These are phyloP conservation scores for Glaciozyma antarctica DNA, from an alignment of 768 basidiomycete genomes.

Conservation along the genomic window DNA sequence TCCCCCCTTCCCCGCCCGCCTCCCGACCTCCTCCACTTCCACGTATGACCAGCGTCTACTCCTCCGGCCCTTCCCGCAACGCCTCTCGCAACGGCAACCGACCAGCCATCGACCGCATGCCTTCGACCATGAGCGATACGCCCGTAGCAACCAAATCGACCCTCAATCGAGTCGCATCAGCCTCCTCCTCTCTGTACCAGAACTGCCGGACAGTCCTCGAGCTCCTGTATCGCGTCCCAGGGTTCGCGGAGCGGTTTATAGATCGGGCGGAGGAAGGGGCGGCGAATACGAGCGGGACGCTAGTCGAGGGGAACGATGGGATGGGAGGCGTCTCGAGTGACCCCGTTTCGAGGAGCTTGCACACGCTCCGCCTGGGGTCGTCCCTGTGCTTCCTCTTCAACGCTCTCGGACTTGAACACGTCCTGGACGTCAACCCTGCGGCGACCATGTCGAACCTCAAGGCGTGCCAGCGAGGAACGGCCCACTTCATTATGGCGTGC, in stretches of 20 bases:
- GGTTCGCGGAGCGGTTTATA: conserved; percentile 32
- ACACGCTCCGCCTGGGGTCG: conserved; percentile 82
- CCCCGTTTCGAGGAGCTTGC: conserved; percentile 90
- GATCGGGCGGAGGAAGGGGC: background rate
- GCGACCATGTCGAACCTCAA: conserved; percentile 57
- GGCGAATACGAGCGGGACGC: background rate
- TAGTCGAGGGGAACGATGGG: background rate
- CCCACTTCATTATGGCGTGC: conserved; percentile 82
- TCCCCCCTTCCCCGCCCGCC: background rate
- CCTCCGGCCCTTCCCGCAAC: conserved; percentile 1
- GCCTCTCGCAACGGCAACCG: conserved; percentile 17
- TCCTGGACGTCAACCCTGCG: conserved; percentile 56
- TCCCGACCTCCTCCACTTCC: background rate
- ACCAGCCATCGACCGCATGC: conserved; percentile 15
- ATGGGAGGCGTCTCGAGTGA: conserved; percentile 42
- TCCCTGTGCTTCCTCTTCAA: conserved; percentile 95
- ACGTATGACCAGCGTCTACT: background rate
- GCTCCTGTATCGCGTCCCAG: conserved; percentile 30
- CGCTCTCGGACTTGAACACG: conserved; percentile 50
- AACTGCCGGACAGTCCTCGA: conserved; percentile 28
- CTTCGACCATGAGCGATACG: conserved; percentile 20
- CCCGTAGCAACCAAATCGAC: conserved; percentile 31
- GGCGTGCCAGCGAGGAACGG: conserved; percentile 79
- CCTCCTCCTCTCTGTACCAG: conserved; percentile 32
- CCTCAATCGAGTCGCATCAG: conserved; percentile 29